phyloP scores from a whole-genome alignment of 306 rosid genomes.

The Alnus rubra region DNA sequence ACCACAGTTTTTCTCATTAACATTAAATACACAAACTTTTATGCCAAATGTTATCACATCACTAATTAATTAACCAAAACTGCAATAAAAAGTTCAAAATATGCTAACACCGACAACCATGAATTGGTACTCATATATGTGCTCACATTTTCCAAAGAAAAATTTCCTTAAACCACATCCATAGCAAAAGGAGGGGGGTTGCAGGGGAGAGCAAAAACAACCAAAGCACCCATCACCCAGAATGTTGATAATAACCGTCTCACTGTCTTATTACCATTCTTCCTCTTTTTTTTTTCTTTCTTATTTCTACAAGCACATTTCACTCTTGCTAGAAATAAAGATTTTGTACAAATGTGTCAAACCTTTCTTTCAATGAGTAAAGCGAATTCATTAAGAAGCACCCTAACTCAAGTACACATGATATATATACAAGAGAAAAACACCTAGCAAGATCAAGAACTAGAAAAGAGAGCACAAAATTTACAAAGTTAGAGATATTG shows the following conservation, averaged over 20 bases:
- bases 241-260: not conserved
- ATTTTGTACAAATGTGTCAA: not conserved
- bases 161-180: not conserved
- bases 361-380: not conserved
- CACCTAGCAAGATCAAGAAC: no score
- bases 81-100: not conserved
- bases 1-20: not conserved
- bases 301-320: not conserved
- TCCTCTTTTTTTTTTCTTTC: not conserved
- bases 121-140: not conserved
- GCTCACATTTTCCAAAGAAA: not conserved
- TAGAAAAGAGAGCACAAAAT: no score
- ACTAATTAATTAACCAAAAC: not conserved
- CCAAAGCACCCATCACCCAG: not conserved
- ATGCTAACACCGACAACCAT: not conserved
- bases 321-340: not conserved
- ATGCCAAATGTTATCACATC: not conserved
- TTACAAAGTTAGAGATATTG: no score
- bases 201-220: not conserved
- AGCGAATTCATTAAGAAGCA: no score
- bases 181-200: not conserved
- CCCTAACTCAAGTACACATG: no score
- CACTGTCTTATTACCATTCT: not conserved
- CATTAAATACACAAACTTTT: not conserved
- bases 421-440: no score